These are phyloP conservation scores for Raffaelea ambrosiae DNA, from an alignment of 2,329 filamentous ascomycete genomes.

Conservation along the genomic window DNA sequence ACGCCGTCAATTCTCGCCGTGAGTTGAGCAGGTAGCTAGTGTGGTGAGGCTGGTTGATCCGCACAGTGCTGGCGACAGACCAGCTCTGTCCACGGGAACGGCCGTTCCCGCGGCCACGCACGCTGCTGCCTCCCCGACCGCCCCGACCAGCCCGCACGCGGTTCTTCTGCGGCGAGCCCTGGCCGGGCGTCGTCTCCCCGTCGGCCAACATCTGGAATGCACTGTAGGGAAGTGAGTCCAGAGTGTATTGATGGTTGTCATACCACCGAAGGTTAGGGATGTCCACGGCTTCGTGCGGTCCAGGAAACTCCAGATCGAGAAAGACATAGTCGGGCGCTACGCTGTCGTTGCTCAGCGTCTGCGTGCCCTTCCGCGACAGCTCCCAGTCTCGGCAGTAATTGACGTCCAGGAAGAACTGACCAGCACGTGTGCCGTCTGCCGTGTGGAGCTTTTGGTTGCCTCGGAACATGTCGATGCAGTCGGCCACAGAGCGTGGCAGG, in stretches of 20 bases:
- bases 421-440: conserved; percentile 18
- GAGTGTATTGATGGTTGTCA: conserved; percentile 28
- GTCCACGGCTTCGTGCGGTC: conserved; percentile 8
- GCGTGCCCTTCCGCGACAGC: conserved; percentile 25
- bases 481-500: conserved; percentile 17
- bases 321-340: conserved; percentile 28
- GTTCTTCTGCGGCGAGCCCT: conserved; percentile 4
- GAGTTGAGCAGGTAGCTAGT: conserved; percentile 19
- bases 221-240: conserved; percentile 33
- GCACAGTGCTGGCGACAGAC: neutral
- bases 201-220: conserved; percentile 22
- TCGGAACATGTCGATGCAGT: conserved; percentile 8
- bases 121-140: too few relatives aligned
- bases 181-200: conserved; percentile 13
- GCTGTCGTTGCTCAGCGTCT: conserved; percentile 22
- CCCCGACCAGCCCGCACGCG: neutral
- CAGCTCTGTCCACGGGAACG: neutral
- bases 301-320: conserved; percentile 22
- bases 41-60: conserved; percentile 4
- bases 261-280: conserved; percentile 24
- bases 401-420: conserved; percentile 22
- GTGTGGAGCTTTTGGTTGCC: conserved; percentile 9
- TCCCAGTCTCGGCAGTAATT: conserved; percentile 38
- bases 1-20: conserved; percentile 22
- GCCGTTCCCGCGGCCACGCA: neutral